Conservation (phyloP, 2,329 filamentous ascomycete species). For the Ascochyta viciae-villosae region DNA sequence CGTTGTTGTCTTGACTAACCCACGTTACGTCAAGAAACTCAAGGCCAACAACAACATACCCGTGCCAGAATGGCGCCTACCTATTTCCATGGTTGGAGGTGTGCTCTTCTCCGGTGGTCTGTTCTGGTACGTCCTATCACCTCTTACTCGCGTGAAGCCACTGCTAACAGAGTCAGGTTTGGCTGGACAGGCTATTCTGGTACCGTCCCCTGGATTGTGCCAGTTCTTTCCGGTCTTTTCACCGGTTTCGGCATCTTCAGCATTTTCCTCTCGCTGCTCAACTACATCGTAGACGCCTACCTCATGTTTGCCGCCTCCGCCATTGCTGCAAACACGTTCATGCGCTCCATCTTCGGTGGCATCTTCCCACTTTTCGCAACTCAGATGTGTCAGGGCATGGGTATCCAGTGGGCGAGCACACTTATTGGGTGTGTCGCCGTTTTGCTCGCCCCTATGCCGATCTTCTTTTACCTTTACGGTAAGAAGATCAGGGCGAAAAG, state of each 20-base stretch:
- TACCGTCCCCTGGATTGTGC: conserved; percentile 52
- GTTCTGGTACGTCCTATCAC: conserved; percentile 1
- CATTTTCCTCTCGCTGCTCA: conserved; percentile 65
- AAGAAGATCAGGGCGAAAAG: conserved; percentile 53
- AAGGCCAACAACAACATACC: conserved; percentile 58
- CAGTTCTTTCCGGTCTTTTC: conserved; percentile 56
- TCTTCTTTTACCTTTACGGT: conserved; percentile 55
- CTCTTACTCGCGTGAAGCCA: neutral
- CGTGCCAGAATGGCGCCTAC: conserved; percentile 65
- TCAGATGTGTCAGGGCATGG: conserved; percentile 63
- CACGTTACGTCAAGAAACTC: conserved; percentile 64
- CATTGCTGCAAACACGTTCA: conserved; percentile 63
- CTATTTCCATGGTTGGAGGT: conserved; percentile 61
- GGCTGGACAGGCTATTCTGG: conserved; percentile 54
- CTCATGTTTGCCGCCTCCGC: conserved; percentile 63
- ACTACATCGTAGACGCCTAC: conserved; percentile 67
- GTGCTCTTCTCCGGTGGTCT: conserved; percentile 48
- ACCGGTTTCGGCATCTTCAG: conserved; percentile 65
- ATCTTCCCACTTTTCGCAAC: conserved; percentile 62
- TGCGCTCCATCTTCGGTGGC: conserved; percentile 59
- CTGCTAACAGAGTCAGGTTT: conserved; percentile 22
- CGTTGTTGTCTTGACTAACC: conserved; percentile 68
- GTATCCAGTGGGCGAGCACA: conserved; percentile 57
- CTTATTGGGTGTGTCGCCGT: conserved; percentile 55
- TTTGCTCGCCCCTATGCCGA: conserved; percentile 53